A percentile compares a stretch with the other conserved stretches of the same genome.
Conservation (phyloP, 106 monocot species). For the Hemerocallis citrina region DNA sequence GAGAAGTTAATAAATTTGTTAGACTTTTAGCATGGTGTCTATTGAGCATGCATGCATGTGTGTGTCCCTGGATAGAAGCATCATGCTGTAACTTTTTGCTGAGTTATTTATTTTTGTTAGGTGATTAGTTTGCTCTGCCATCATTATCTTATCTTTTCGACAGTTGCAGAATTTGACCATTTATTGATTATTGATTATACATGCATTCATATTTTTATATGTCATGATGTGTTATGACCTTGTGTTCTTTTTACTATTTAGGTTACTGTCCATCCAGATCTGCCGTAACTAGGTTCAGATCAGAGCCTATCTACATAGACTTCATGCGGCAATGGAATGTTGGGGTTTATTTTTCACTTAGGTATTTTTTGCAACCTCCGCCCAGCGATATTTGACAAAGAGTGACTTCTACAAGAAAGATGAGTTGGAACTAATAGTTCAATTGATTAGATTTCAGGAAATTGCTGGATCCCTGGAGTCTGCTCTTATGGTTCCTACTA, state of each 20-base stretch:
- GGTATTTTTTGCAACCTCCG: constrained; percentile 27
- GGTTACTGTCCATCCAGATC: constrained; percentile 75
- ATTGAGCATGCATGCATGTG: background rate
- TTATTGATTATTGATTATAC: background rate
- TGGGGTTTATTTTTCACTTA: constrained; percentile 87
- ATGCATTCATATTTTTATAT: background rate
- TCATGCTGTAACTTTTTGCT: background rate
- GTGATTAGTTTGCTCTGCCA: background rate
- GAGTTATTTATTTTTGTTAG: background rate
- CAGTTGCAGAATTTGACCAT: no score
- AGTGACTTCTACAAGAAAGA: background rate
- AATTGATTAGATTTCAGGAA: constrained; percentile 84
- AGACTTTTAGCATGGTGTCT: background rate
- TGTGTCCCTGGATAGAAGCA: background rate
- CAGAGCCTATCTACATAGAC: constrained; percentile 53
- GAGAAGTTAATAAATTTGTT: background rate
- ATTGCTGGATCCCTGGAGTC: constrained; percentile 91
- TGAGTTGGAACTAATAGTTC: constrained; percentile 2
- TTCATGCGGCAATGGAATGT: constrained; percentile 91
- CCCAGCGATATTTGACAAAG: background rate
- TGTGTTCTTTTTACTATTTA: no score
- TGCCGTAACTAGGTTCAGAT: constrained; percentile 72
- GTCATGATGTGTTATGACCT: no score
- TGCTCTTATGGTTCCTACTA: constrained; percentile 32
- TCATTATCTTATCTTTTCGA: background rate